Conservation (phyloP, 768 basidiomycete genomes). For the Pisolithus microcarpus region DNA sequence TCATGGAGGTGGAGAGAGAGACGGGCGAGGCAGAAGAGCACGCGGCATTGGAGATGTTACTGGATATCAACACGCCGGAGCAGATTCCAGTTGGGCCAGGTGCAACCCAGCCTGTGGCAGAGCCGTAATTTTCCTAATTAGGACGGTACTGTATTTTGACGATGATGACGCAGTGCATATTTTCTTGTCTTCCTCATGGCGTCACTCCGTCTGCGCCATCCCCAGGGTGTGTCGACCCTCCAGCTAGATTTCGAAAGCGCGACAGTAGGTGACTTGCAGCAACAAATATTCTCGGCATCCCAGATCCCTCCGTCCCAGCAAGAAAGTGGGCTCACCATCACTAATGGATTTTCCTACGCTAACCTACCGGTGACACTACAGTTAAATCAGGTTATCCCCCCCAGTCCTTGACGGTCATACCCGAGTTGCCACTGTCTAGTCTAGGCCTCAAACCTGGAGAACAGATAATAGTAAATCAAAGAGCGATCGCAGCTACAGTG, state of each 20-base stretch:
- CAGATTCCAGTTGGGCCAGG: slow-evolving; percentile 2
- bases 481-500: slow-evolving; percentile 13
- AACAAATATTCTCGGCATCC: slow-evolving; percentile 57
- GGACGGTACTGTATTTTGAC: background rate
- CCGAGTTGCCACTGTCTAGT: slow-evolving; percentile 67
- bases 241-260: slow-evolving; percentile 55
- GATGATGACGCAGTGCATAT: background rate
- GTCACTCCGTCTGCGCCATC: slow-evolving; percentile 73
- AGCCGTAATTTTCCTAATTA: background rate
- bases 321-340: slow-evolving; percentile 48
- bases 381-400: slow-evolving; percentile 88
- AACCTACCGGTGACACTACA: slow-evolving; percentile 20
- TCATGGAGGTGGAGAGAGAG: slow-evolving; percentile 36
- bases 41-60: slow-evolving; percentile 13
- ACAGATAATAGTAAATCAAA: slow-evolving; percentile 72
- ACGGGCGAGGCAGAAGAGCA: slow-evolving; percentile 30
- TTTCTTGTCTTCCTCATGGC: slow-evolving; percentile 39
- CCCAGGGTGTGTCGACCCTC: slow-evolving; percentile 75
- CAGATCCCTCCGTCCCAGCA: slow-evolving; percentile 73
- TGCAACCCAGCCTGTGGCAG: slow-evolving; percentile 7
- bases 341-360: background rate
- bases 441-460: slow-evolving; percentile 76
- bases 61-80: slow-evolving; percentile 14
- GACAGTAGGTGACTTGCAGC: slow-evolving; percentile 71
- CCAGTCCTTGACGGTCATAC: slow-evolving; percentile 57